Base-by-base conservation (phyloP, 2,329 filamentous ascomycete species). In the Blastomyces emzantsi region DNA sequence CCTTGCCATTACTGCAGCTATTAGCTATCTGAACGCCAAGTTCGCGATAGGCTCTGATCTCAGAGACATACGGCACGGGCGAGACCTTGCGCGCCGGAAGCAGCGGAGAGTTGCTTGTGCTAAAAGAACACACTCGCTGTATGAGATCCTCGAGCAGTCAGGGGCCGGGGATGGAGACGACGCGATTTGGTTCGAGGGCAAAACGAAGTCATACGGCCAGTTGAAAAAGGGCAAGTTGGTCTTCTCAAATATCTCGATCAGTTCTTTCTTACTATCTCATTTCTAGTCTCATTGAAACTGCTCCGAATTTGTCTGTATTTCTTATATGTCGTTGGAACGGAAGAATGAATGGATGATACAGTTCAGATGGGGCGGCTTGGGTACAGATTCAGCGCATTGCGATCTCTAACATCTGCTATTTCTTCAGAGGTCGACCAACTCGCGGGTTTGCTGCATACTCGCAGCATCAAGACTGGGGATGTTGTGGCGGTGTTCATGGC, bases 181-280 rank as follows among this genome's bases (percentile, higher is more conserved):
- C 55, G 77, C 76, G 3, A 67, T 81, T 11, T 81, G 79, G 78
- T 81, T 81, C 69, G 80, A 82, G 65, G 74, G 78, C 2, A 77
- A 75, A 65, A 76, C 72, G 3, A 81, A 78, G 79, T 80, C 76
- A 2, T 82, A 81, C 68, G 71, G 67, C 2, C 73, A 80, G 63
- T 63, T 81, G 49, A 79, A 78, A 65, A 74, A 73, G 33, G 68
- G 79, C 79, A 64, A 62, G 75, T 73, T 30, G 25, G 13, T 1
- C n/a, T 41, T 30, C 55, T 49, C 52, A 36, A 55, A 36, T 1
- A 15, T n/a, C 39, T 55, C 2, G 25, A 66, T 17, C 39, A 41
- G 15, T 62, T 67, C 57, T 65, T 15, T 63, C 60, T 33, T 33
- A 8, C 4, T 54, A 59, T 66, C 45, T 68, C 49, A 15, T 28